Conservation (phyloP, 208 protist genomes). For the Leishmania mexicana region DNA sequence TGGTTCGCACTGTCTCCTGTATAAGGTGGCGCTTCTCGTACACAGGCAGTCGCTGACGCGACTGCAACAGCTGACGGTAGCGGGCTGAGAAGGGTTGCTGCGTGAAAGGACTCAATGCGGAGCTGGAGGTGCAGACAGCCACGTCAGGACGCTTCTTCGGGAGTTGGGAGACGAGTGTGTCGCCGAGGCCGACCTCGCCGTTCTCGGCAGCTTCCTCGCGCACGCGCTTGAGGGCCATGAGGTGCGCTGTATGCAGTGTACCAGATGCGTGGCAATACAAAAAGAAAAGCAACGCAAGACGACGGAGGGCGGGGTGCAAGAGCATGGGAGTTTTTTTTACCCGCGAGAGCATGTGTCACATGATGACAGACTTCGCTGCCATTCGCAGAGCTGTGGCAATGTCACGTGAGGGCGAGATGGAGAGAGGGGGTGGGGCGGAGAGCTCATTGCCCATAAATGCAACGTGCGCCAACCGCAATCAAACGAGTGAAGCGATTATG, state of each 20-base stretch:
- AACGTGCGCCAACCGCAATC: neutral
- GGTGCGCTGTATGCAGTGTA: neutral
- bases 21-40: constrained; percentile 59
- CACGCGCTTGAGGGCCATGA: constrained; percentile 12
- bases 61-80: constrained; percentile 50
- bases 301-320: constrained; percentile 1
- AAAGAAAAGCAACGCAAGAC: neutral
- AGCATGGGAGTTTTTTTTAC: neutral
- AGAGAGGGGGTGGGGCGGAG: too few relatives aligned
- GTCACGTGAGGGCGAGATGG: neutral
- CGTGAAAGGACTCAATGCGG: constrained; percentile 47
- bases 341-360: neutral
- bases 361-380: neutral
- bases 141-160: neutral
- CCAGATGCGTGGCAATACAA: neutral
- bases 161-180: neutral
- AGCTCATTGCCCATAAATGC: neutral
- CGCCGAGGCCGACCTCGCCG: neutral
- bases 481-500: neutral
- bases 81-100: constrained; percentile 41
- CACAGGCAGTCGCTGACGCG: constrained; percentile 66
- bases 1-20: constrained; percentile 56
- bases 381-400: neutral
- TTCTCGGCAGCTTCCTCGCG: constrained; percentile 1
- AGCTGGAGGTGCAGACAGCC: neutral